Base-by-base conservation (phyloP, 2,329 filamentous ascomycete genomes). In the Fusarium sp. region DNA sequence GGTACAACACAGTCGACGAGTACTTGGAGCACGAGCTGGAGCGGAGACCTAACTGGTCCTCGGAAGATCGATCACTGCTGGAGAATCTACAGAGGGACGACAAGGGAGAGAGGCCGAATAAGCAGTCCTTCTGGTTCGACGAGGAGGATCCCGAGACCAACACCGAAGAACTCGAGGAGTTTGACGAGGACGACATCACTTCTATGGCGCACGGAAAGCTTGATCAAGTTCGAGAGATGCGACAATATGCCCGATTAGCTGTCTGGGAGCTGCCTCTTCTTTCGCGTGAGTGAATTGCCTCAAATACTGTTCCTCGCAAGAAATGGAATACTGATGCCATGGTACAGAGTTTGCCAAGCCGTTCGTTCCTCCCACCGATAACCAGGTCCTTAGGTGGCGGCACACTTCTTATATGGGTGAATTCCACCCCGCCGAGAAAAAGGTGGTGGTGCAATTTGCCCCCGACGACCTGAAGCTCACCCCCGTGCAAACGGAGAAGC, bases 321-420 rank as follows among this genome's bases (percentile, higher is more conserved):
- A 47, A 51, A 46, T 44, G 28, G 30, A 9, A 40, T 63, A 57
- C 53, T 71, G 55, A 70, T 57, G 43, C n/a, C 41, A 40, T 43
- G 37, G 60, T 40, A 52, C 77, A 97, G 94, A 95, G 78, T 88
- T 96, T 68, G 92, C 93, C 59, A 93, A 93, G 81, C 92, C 93
- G 16, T 98, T 97, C 79, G 82, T 87, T 65, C 88, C 90, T 3
- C 94, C 95, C 2, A 86, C 88, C 13, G 80, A 86, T 31, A 81
- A 89, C 47, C 87, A 93, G 74, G 90, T 94, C 47, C 89, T 99
- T 62, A 92, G 95, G 75, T 99, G 98, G 90, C 92, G 96, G 76
- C 98, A 97, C 85, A 99, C 96, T 15, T 95, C 92, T 39, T 98
- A 98, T 83, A 92, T 99, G 88, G 95, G 95, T 75, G 96, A 98